These are phyloP conservation scores for Arachnomyces sp. DNA, from an alignment of 2,329 filamentous ascomycete species.

Conservation along the genomic window DNA sequence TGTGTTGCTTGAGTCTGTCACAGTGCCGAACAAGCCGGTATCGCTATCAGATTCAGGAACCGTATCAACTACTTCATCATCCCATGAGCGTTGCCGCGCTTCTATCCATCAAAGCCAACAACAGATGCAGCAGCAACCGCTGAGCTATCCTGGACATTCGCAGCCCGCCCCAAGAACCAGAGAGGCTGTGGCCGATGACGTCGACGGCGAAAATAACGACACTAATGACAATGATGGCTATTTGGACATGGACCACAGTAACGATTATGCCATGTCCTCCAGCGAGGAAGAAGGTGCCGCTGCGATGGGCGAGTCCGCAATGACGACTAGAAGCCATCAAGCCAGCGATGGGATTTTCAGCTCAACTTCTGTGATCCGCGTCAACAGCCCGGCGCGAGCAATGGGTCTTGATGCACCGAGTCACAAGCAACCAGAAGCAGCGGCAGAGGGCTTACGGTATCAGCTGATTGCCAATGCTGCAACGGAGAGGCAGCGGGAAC, in stretches of 20 bases:
- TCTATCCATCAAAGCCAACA: too few relatives aligned
- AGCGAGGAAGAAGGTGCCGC: constrained; percentile 2
- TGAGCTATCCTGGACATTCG: too few relatives aligned
- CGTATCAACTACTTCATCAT: constrained; percentile 1
- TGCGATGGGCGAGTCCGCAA: constrained; percentile 2
- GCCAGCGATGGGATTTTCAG: background rate
- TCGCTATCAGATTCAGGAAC: constrained; percentile 4
- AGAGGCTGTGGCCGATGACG: too few relatives aligned
- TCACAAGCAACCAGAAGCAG: constrained; percentile 6
- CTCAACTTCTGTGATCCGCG: background rate
- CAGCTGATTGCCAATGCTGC: constrained; percentile 17
- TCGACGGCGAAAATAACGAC: too few relatives aligned
- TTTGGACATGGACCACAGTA: too few relatives aligned
- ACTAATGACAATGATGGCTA: too few relatives aligned
- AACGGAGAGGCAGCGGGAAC: constrained; percentile 15
- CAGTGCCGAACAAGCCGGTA: constrained; percentile 10
- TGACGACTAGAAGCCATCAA: constrained; percentile 2
- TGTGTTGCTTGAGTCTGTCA: constrained; percentile 10
- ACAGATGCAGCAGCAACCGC: too few relatives aligned
- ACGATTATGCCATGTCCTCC: too few relatives aligned
- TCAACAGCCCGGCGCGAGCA: constrained; percentile 2
- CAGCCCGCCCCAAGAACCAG: too few relatives aligned
- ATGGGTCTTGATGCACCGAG: constrained; percentile 10
- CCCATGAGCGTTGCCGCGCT: too few relatives aligned
- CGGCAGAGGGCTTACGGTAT: constrained; percentile 15